Base-by-base conservation (phyloP, 495 filamentous ascomycete species). In the Tuber indicum region DNA sequence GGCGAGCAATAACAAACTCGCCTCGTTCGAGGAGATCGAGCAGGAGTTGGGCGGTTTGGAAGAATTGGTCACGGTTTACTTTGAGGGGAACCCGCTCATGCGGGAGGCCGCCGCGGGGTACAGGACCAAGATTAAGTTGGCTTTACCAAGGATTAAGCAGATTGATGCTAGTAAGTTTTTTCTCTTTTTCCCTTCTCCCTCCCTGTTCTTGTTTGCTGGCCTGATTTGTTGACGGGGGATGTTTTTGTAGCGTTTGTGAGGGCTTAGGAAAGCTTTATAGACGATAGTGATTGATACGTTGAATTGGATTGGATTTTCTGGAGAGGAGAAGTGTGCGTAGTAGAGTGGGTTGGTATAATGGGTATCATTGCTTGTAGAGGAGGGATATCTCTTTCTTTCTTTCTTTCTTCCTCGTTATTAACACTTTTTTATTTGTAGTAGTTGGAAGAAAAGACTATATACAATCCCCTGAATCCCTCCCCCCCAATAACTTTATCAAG, bases 71-170 rank as follows among this genome's bases (percentile, higher is more conserved):
- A 98, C 96, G 3, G 95, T 99, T 42, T 99, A 99, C 84, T 96
- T 99, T 82, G 96, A 99, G 84, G 94, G 94, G 0, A 98, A 97
- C 82, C 96, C 96, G 70, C 83, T 99, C 81, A 94, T 98, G 86
- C 87, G 87, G 79, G 89, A 87, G 75, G 89, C 87, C 42, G 90
- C 90, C 58, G 91, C 90, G 32, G 83, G 97, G 72, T 99, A 99
- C 85, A 87, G 96, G 83, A 97, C 97, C 83, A 98, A 99, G 86
- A 89, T 99, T 43, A 87, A 90, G 79, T 85, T 99, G 85, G 91
- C 93, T 72, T 84, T 99, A 84, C 96, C 96, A 81, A 90, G 93
- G 83, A 86, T 99, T 44, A 86, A 88, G 84, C 92, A 99, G 87
- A 97, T 99, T 83, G 96, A 99, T 89, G 96, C 96, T 45, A 96